A percentile compares a stretch with the other conserved stretches of the same genome.
Evolutionary conservation across 1,284 basidiomycete genomes (phyloP).

Genomic region (Volvariella surrecta): DNA sequence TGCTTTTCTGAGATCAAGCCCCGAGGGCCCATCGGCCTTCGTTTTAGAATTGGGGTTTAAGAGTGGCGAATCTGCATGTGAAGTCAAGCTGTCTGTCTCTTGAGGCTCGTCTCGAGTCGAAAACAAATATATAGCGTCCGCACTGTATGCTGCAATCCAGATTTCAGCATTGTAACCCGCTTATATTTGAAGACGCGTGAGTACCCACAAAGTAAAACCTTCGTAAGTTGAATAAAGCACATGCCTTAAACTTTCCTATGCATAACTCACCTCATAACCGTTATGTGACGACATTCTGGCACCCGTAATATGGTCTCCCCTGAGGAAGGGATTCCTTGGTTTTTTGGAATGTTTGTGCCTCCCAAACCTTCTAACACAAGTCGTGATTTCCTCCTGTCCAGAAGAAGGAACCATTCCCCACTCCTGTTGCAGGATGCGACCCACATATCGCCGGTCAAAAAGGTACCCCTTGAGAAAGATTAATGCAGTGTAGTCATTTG

Average conservation of each 20-base stretch:
- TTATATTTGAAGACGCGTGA: no score
- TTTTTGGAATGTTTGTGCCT: conserved; percentile 24
- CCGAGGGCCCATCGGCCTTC: neutral
- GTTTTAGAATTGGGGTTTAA: conserved; percentile 19
- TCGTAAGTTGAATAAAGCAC: no score
- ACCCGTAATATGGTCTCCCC: conserved; percentile 69
- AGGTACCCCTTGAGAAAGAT: conserved; percentile 62
- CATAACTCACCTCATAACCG: conserved; percentile 63
- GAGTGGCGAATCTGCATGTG: conserved; percentile 12
- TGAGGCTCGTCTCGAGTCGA: conserved; percentile 65
- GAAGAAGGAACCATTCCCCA: conserved; percentile 60
- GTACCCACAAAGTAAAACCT: no score
- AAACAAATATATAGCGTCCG: conserved; percentile 76
- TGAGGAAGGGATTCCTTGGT: conserved; percentile 18
- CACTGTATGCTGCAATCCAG: conserved; percentile 80
- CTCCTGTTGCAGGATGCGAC: conserved; percentile 54
- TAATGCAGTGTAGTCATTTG: neutral
- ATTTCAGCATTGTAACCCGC: no score
- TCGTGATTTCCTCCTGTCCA: conserved; percentile 41
- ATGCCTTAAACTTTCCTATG: no score
- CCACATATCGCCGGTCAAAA: conserved; percentile 79
- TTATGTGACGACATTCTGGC: conserved; percentile 69
- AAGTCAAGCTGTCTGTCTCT: conserved; percentile 13
- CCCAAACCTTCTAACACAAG: conserved; percentile 83
- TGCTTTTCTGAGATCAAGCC: conserved; percentile 1